Conservation (phyloP, 2,329 filamentous ascomycete species). For the Colletotrichum orchidophilum region DNA sequence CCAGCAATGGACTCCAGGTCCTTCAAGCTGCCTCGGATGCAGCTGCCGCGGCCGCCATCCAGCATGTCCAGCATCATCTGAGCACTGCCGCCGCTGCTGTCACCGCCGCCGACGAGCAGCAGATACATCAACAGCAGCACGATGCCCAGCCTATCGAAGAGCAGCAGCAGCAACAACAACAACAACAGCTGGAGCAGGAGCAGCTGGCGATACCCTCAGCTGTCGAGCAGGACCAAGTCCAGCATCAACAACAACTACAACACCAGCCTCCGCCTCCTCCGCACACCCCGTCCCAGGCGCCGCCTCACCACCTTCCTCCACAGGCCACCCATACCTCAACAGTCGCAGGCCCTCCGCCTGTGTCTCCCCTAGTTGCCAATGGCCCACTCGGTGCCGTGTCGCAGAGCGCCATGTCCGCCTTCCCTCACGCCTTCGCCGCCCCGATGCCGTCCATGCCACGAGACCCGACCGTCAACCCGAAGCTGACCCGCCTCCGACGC, state of each 20-base stretch:
- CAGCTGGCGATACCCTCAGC: not conserved
- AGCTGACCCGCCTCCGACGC: slow-evolving; percentile 64
- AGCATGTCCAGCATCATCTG: slow-evolving; percentile 47
- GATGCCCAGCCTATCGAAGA: slow-evolving; percentile 13
- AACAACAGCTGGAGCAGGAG: slow-evolving; percentile 4
- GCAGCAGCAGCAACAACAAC: slow-evolving; percentile 3
- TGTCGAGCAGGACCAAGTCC: slow-evolving; percentile 4
- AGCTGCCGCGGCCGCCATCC: slow-evolving; percentile 47
- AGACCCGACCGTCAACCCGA: slow-evolving; percentile 56
- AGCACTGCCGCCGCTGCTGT: slow-evolving; percentile 37
- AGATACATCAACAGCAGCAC: slow-evolving; percentile 15
- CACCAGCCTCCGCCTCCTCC: slow-evolving; percentile 13
- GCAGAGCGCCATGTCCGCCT: slow-evolving; percentile 3
- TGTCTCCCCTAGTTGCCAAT: not conserved
- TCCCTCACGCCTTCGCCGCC: slow-evolving; percentile 17
- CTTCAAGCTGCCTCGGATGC: slow-evolving; percentile 57
- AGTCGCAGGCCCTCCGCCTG: not conserved
- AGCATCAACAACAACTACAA: slow-evolving; percentile 29
- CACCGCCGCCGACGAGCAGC: slow-evolving; percentile 31
- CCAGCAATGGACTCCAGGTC: slow-evolving; percentile 56
- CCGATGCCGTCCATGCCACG: slow-evolving; percentile 33
- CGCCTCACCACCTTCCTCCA: slow-evolving; percentile 34
- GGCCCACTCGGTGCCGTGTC: slow-evolving; percentile 2
- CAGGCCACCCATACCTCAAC: not conserved
- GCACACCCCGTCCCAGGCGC: slow-evolving; percentile 10